Conservation (phyloP, 176 grass and related monocot species). For the Pontederia crassipes region DNA sequence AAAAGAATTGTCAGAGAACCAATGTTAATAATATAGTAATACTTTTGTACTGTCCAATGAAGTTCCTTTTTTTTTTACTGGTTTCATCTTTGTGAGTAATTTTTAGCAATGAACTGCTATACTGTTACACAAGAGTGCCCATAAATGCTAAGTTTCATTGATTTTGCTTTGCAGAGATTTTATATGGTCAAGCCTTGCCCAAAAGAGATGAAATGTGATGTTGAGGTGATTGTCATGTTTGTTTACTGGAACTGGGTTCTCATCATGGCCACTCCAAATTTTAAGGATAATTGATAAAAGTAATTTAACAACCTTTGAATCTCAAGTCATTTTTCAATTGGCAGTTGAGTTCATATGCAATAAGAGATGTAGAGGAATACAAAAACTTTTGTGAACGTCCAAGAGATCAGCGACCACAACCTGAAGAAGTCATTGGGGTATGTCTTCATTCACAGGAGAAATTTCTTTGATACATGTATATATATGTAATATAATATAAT, state of each 20-base stretch:
- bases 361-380: slow-evolving; percentile 95
- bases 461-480: background rate
- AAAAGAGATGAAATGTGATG: slow-evolving; percentile 98
- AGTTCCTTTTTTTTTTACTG: too few species aligned
- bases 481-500: too few species aligned
- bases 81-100: too few species aligned
- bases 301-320: background rate
- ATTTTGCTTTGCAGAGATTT: slow-evolving; percentile 56
- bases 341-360: slow-evolving; percentile 93
- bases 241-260: too few species aligned
- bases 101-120: too few species aligned
- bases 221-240: slow-evolving; percentile 40
- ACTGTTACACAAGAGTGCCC: too few species aligned
- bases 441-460: slow-evolving; percentile 3
- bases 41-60: too few species aligned
- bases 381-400: slow-evolving; percentile 84
- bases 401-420: slow-evolving; percentile 67
- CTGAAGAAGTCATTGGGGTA: slow-evolving; percentile 97
- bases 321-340: slow-evolving; percentile 26
- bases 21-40: too few species aligned
- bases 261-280: too few species aligned
- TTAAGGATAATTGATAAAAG: too few species aligned
- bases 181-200: slow-evolving; percentile 96
- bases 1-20: too few species aligned
- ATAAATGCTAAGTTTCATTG: too few species aligned